Evolutionary conservation across 2,329 filamentous ascomycete species (phyloP), one percentile per base, ranked within the genome.

Genomic region (Elsinoe necatrix): DNA sequence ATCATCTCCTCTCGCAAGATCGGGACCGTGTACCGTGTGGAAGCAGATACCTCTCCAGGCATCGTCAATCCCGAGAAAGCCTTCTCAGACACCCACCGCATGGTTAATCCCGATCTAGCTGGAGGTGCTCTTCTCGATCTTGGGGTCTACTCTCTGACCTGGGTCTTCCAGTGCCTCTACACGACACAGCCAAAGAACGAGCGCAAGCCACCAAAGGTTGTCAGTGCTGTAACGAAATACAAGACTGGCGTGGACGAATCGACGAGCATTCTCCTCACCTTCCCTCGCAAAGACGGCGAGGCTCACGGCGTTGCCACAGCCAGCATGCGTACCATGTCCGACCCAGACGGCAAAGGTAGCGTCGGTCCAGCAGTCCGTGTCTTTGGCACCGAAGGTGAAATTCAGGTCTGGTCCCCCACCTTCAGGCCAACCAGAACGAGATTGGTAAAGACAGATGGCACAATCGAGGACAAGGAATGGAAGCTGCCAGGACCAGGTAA

Each of bases 161-260:
- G 90, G 90, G 80, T 93, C 5, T 95, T 92, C 78, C 89, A 95
- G 72, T 86, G 85, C 43, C 79, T 95, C 25, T 95, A 95, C 73
- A 87, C 90, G 69, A 82, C 86, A 2, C 86, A 91, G 66, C 78
- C 84, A 1, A 77, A 68, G 27, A 69, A 73, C 8, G 69, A 80
- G 55, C 86, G 89, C 63, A 80, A 88, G 69, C 67, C 79, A 0
- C 90, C 90, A 4, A 78, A 75, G 43, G 83, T 93, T 2, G 73
- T 84, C 0, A 81, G 86, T 54, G 66, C 75, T n/a, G 82, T 90
- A 64, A 82, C 82, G 66, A 86, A 86, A 67, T 89, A 89, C 71
- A 75, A 75, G 59, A 89, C 86, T 1, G 87, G 87, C 14, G 83
- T 82, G 21, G 89, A 95, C 68, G 86, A 91, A 72, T 80, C 80